Evolutionary conservation across 2,329 filamentous ascomycete genomes (phyloP).

Genomic region (Passalora sequoiae): DNA sequence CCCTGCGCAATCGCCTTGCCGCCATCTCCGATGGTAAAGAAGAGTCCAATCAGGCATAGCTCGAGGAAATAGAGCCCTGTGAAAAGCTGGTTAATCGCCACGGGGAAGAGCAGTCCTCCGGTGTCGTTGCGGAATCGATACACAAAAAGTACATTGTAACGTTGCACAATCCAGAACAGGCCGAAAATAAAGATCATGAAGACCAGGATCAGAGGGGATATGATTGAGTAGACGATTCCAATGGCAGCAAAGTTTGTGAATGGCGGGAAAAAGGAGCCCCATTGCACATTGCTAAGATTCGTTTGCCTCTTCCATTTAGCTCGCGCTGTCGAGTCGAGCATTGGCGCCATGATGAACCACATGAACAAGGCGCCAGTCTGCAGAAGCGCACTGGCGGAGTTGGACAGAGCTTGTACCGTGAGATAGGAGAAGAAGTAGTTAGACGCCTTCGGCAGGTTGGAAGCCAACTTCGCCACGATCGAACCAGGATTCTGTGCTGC

Average conservation of each 20-base stretch:
- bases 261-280: slow-evolving; percentile 91
- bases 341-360: slow-evolving; percentile 75
- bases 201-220: slow-evolving; percentile 82
- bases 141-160: slow-evolving; percentile 96
- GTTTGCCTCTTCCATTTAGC: slow-evolving; percentile 86
- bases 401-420: slow-evolving; percentile 86
- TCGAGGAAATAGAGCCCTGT: slow-evolving; percentile 95
- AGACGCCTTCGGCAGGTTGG: slow-evolving; percentile 75
- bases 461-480: slow-evolving; percentile 66
- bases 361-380: slow-evolving; percentile 73
- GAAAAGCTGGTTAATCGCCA: slow-evolving; percentile 91
- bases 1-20: slow-evolving; percentile 69
- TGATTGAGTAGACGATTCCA: slow-evolving; percentile 74
- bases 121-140: slow-evolving; percentile 86
- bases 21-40: slow-evolving; percentile 51
- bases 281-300: slow-evolving; percentile 68
- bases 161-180: slow-evolving; percentile 87
- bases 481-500: slow-evolving; percentile 60
- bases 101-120: slow-evolving; percentile 84
- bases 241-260: slow-evolving; percentile 98
- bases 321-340: slow-evolving; percentile 74
- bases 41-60: slow-evolving; percentile 79
- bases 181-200: slow-evolving; percentile 92
- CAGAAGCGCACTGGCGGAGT: slow-evolving; percentile 80
- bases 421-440: slow-evolving; percentile 99